Base-by-base conservation (phyloP, 2,329 filamentous ascomycete genomes). In the Trichoderma atrobrunneum region DNA sequence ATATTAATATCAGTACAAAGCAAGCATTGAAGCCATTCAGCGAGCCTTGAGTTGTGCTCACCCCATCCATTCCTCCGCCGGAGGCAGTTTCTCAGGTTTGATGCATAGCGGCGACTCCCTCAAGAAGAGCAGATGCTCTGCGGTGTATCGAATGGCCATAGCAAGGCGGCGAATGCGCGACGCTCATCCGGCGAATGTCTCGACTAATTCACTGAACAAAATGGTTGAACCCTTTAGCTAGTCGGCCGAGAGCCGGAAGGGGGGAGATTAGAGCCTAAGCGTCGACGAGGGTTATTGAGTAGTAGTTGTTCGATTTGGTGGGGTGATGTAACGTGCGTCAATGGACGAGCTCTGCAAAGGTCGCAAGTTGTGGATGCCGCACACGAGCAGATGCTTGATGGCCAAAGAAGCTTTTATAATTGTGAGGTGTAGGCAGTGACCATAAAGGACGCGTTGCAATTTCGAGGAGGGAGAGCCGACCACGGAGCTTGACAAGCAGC, bases 51-150 rank as follows among this genome's bases (percentile, higher is more conserved):
- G 28, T 48, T 62, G 21, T 86, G 97, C 92, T 95, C 94, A 97
- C 92, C 95, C 94, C 94, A 98, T 97, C 95, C 95, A 98, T 85
- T 97, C 93, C 84, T 97, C 94, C 74, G 92, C 88, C 30, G 94
- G 92, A 75, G 94, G 95, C 60, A 98, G 87, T 75, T 87, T 88
- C 74, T 91, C 85, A 61, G 95, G 95, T 82, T 93, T 97, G 77
- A 88, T 85, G 79, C 94, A 94, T 81, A 97, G 86, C 75, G 94
- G 94, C 75, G 95, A 98, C 73, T 92, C 87, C 82, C 91, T 89
- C 78, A 98, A 85, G 80, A 87, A 87, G 78, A 94, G 85, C 77
- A 98, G 86, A 82, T 92, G 88, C 75, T 95, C 93, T 82, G 89
- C 86, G 74, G 92, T 88, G 82, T 98, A 98, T 85, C 89, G 88